Conservation (phyloP, 306 rosid species). For the Pachyrhizus erosus region DNA sequence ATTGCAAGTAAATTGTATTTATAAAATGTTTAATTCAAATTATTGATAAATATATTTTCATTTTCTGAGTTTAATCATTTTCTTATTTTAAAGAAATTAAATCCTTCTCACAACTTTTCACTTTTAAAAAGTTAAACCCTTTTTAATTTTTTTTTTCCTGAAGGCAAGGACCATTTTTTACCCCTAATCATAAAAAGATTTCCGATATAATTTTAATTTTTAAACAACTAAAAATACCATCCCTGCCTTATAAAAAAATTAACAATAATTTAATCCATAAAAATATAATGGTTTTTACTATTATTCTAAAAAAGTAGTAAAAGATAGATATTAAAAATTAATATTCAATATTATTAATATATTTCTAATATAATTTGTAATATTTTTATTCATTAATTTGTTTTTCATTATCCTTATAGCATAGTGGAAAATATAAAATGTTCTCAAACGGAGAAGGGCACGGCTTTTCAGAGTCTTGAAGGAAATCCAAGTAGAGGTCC, state of each 20-base stretch:
- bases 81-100: background rate
- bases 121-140: background rate
- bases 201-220: background rate
- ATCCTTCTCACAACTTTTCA: background rate
- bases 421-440: background rate
- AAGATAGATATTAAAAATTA: background rate
- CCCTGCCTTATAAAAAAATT: background rate
- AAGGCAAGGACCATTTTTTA: no score
- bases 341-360: background rate
- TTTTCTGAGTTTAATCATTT: no score
- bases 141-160: no score
- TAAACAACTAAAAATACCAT: background rate
- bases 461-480: background rate
- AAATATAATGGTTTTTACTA: background rate
- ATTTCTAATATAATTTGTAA: background rate
- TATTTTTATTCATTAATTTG: background rate
- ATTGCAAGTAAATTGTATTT: background rate
- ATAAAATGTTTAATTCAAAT: background rate
- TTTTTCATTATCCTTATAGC: background rate
- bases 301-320: background rate
- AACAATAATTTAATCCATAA: background rate
- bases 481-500: background rate
- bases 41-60: no score
- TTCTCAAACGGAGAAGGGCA: background rate
- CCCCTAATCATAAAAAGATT: background rate